Base-by-base conservation (phyloP, 2,329 filamentous ascomycete species). In the Volutella citrinella region DNA sequence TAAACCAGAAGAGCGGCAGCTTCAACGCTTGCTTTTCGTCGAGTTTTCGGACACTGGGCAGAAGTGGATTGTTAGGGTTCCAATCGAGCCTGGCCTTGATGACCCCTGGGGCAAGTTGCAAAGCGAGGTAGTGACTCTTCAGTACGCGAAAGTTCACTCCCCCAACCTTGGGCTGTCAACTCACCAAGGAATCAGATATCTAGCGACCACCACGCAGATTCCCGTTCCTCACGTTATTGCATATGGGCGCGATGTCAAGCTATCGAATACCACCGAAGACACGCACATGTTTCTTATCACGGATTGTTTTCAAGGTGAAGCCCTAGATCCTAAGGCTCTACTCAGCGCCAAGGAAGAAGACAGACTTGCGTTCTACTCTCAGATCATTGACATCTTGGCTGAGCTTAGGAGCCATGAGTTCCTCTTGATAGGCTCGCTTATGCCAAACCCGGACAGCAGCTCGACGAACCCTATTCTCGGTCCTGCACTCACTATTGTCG, bases 121-220 rank as follows among this genome's bases (percentile, higher is more conserved):
- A 23, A 56, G 49, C 24, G 52, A 57, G 30, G 49, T 54, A 9
- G 32, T 46, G 4, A 55, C 51, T 4, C 38, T 55, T 15, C 32
- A 43, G 48, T 50, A 30, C 20, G 34, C 33, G 11, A 22, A 31
- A 13, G 17, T 19, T 22, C 16, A 20, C n/a, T 24, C 27, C 18
- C 19, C 34, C 8, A 22, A n/a, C n/a, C n/a, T n/a, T n/a, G n/a
- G n/a, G 11, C 19, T 34, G 19, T 28, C 20, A 23, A 30, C 20
- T 30, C 36, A 15, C 42, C n/a, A 5, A 20, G 10, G 14, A 7
- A 12, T n/a, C 19, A 52, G 51, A 28, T 54, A 49, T 29, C 32
- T 56, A 10, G 26, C 44, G 25, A 21, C 21, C 11, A 41, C 44
- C 7, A 55, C 50, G 1, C 28, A 11, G 4, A 52, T 55, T 18